A percentile compares a stretch with the other conserved stretches of the same genome.
phyloP scores from a whole-genome alignment of 495 filamentous ascomycete species.

The Clohesyomyces aquaticus region DNA sequence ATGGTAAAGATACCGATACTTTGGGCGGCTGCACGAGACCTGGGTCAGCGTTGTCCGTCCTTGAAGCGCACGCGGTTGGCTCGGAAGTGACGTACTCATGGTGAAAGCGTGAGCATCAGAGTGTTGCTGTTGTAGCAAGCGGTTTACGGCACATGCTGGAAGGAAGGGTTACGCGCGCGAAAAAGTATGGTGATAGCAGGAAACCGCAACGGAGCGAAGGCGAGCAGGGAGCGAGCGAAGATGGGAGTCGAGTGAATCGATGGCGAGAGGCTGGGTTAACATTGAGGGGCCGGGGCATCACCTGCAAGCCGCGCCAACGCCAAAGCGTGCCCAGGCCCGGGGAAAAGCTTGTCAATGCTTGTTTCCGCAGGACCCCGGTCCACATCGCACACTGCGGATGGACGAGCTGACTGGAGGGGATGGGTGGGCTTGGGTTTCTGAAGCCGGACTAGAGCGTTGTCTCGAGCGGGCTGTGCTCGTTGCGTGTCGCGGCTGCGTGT shows the following conservation, averaged over 20 bases:
- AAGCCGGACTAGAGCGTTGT: no score
- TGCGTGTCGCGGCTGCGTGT: no score
- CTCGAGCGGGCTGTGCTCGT: no score
- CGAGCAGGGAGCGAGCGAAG: background rate
- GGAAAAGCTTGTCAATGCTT: constrained; percentile 19
- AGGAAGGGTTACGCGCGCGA: background rate
- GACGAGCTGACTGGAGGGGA: no score
- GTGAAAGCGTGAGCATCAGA: constrained; percentile 9
- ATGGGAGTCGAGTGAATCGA: background rate
- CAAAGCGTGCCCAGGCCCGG: background rate
- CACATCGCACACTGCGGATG: background rate
- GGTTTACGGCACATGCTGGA: constrained; percentile 21
- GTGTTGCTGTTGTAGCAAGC: background rate
- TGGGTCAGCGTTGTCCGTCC: constrained; percentile 6
- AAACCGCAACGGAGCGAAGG: background rate
- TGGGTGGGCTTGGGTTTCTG: no score
- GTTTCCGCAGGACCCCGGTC: background rate
- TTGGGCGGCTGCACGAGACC: constrained; percentile 31
- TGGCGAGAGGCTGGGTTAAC: constrained; percentile 26
- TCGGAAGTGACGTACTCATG: constrained; percentile 48
- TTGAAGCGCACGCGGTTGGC: constrained; percentile 3
- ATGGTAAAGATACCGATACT: constrained; percentile 42
- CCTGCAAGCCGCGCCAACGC: background rate
- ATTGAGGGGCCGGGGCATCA: background rate
- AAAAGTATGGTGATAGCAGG: background rate